These are phyloP conservation scores for Solanum chaucha DNA, from an alignment of 257 asterid species.

Conservation along the genomic window DNA sequence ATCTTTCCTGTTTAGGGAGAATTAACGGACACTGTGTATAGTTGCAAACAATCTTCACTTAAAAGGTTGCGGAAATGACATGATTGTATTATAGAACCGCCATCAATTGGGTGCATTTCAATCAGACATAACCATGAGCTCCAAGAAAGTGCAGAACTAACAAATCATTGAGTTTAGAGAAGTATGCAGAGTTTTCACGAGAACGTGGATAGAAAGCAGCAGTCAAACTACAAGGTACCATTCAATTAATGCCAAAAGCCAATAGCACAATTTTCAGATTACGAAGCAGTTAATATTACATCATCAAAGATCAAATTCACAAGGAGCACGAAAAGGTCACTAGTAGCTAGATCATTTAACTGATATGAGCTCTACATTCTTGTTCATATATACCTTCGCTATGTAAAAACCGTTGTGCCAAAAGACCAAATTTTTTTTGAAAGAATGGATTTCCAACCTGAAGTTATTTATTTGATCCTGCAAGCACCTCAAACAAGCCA, in stretches of 20 bases:
- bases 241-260: background rate
- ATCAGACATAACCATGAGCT: background rate
- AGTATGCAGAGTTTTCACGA: background rate
- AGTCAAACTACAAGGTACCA: background rate
- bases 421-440: background rate
- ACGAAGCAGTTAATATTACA: background rate
- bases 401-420: background rate
- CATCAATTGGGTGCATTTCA: background rate
- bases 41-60: background rate
- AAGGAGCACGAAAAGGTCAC: background rate
- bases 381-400: background rate
- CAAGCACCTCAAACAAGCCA: constrained; percentile 54
- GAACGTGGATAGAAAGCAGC: background rate
- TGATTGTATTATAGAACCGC: background rate
- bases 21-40: too few relatives aligned
- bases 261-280: background rate
- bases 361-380: background rate
- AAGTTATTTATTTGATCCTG: constrained; percentile 38
- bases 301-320: background rate
- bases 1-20: background rate
- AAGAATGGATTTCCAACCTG: constrained; percentile 7
- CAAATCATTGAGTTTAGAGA: background rate
- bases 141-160: background rate
- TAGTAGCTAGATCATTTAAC: background rate
- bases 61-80: background rate